Evolutionary conservation across 2,329 filamentous ascomycete species (phyloP), one percentile per base, ranked within the genome.

Genomic region (Dryadomyces quercus-mongolicae): DNA sequence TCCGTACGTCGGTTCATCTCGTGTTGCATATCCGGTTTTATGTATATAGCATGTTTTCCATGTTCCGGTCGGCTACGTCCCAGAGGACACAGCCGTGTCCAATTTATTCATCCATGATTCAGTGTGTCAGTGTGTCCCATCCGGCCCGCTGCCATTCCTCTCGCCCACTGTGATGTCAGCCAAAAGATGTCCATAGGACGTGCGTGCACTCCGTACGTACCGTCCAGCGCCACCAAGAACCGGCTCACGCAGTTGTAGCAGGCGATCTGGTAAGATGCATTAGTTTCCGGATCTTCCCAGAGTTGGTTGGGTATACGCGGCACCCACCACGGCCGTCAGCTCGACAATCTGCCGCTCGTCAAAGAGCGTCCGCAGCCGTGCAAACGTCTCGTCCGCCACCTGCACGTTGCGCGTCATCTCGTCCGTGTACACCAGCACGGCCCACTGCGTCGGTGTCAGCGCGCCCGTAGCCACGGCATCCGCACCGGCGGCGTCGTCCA

Each of bases 171-270:
- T 25, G 2, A 8, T 20, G 21, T 20, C 31, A 38, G 25, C 5
- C 12, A n/a, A n/a, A n/a, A n/a, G n/a, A n/a, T n/a, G n/a, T n/a
- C n/a, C n/a, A n/a, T n/a, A n/a, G n/a, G n/a, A n/a, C n/a, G n/a
- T n/a, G n/a, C n/a, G n/a, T n/a, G n/a, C n/a, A n/a, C n/a, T n/a
- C n/a, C n/a, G n/a, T n/a, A 40, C 78, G 68, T 69, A 83, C 81
- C 86, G 70, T 94, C 84, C 54, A 95, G 67, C 15, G 88, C 88
- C 20, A 94, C 88, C 60, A 94, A 67, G 61, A 94, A 91, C 34
- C 88, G 77, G 66, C 85, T 90, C 16, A 94, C 88, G 64, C 86
- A 91, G 66, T 94, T 94, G 66, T 94, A 94, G 54, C 80, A 82
- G 13, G 86, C 86, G 60, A 80, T 58, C 55, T 60, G 18, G 1